phyloP scores from a whole-genome alignment of 768 basidiomycete species.

The Termitomyces sp. region DNA sequence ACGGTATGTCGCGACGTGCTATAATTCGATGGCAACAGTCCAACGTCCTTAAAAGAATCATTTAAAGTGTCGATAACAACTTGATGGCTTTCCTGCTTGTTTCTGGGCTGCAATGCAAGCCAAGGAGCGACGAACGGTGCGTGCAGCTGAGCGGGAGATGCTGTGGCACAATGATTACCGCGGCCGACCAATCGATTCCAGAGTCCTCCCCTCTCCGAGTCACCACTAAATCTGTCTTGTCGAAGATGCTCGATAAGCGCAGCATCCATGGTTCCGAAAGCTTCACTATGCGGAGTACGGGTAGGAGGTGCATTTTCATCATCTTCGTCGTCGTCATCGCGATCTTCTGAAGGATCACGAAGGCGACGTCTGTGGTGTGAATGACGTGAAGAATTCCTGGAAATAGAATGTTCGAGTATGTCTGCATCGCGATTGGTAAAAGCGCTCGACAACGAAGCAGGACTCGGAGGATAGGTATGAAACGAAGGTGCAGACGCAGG shows the following conservation, averaged over 20 bases:
- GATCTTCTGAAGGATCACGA: constrained; percentile 22
- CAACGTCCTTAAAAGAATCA: constrained; percentile 76
- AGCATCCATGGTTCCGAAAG: constrained; percentile 55
- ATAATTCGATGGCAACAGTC: constrained; percentile 54
- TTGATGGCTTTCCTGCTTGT: constrained; percentile 62
- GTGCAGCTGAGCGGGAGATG: constrained; percentile 20
- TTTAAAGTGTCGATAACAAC: constrained; percentile 66
- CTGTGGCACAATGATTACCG: constrained; percentile 11
- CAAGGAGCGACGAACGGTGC: constrained; percentile 44
- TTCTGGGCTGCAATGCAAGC: constrained; percentile 60
- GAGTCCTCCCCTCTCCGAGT: constrained; percentile 18
- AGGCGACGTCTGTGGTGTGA: constrained; percentile 22
- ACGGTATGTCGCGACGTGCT: constrained; percentile 25
- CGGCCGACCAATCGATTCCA: constrained; percentile 21
- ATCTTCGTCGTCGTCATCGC: constrained; percentile 21
- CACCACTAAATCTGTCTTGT: constrained; percentile 19
- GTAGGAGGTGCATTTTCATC: constrained; percentile 25
- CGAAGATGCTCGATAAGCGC: constrained; percentile 42
- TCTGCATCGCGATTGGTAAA: constrained; percentile 1
- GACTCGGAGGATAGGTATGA: constrained; percentile 15
- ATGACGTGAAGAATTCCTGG: constrained; percentile 14
- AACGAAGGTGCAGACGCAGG: constrained; percentile 18
- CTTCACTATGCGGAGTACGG: constrained; percentile 59
- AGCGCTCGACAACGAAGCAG: constrained; percentile 6
- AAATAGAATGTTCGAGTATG: constrained; percentile 6